Base-by-base conservation (phyloP, 768 basidiomycete genomes). In the Lentinula boryana region DNA sequence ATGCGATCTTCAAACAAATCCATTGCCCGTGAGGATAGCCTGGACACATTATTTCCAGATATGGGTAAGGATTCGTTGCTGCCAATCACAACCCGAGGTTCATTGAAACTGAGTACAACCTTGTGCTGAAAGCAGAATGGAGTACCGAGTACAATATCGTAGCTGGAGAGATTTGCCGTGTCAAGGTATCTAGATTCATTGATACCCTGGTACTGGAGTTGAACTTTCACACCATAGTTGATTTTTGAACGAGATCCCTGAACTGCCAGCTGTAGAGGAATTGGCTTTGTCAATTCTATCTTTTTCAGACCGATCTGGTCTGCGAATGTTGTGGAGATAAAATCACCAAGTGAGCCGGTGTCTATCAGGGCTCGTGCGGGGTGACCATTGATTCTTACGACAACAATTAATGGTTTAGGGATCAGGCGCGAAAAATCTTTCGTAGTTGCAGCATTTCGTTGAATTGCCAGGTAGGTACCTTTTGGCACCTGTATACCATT, bases 81-180 rank as follows among this genome's bases (percentile, higher is more conserved):
- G 1, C 74, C 70, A n/a, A 75, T 64, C 0, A 72, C 59, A 0
- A 75, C 64, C 0, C 56, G 52, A 1, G 69, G 31, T 2, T 64
- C 70, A 60, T 71, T 74, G 2, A 71, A 62, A 2, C 73, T 73
- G 2, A 72, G 16, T 0, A 58, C 23, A 0, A 71, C 65, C 21
- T 70, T 61, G 61, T 76, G 68, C 31, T 75, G 74, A 27, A 57
- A 75, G 12, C 78, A 36, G 51, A 72, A 79, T 0, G 74, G 78
- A 0, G 76, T 77, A 1, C 79, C 75, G 0, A 80, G 64, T 3
- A 80, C 75, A 0, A 77, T 0, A 55, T 82, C 74, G 58, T 82
- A 80, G 8, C 62, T 70, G 0, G 70, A 68, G 0, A 81, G 3
- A 59, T 81, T 80, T 0, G 70, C 70, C 0, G 81, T 65, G 54